Conservation (phyloP, 495 filamentous ascomycete genomes). For the Penicillium maclennaniae region DNA sequence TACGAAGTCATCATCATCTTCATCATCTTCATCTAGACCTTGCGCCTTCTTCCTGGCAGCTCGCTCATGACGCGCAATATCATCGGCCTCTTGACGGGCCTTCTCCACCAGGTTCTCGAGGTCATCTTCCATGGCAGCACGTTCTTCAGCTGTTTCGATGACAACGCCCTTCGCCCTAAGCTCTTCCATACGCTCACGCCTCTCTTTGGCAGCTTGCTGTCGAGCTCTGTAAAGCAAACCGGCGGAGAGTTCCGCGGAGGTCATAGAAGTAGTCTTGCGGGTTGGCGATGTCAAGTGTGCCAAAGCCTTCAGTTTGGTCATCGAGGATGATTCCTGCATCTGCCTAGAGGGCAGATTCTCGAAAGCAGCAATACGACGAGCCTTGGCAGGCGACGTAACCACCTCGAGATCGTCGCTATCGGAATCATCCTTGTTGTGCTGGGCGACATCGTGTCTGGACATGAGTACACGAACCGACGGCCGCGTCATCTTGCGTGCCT, state of each 20-base stretch:
- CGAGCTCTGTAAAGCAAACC: constrained; percentile 65
- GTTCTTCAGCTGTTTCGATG: constrained; percentile 82
- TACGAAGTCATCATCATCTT: constrained; percentile 52
- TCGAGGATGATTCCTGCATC: constrained; percentile 56
- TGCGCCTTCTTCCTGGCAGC: constrained; percentile 58
- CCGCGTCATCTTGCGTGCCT: constrained; percentile 16
- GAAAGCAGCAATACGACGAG: constrained; percentile 55
- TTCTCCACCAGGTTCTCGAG: constrained; percentile 85
- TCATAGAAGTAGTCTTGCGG: constrained; percentile 58
- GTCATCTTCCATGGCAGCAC: constrained; percentile 70
- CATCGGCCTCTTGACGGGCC: constrained; percentile 74
- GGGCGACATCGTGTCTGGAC: constrained; percentile 36
- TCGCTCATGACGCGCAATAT: constrained; percentile 72
- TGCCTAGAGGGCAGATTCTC: constrained; percentile 59
- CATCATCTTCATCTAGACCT: constrained; percentile 54
- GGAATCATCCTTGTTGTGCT: constrained; percentile 48
- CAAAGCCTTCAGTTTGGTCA: constrained; percentile 65
- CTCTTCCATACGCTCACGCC: constrained; percentile 73
- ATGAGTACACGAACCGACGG: constrained; percentile 39
- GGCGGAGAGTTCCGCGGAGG: constrained; percentile 62
- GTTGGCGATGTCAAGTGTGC: constrained; percentile 67
- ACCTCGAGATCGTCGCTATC: constrained; percentile 71
- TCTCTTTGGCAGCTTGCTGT: constrained; percentile 73
- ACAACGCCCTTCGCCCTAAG: constrained; percentile 74
- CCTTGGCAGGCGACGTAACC: constrained; percentile 43